phyloP scores from a whole-genome alignment of 208 protist species.

The Leishmania gerbilli region DNA sequence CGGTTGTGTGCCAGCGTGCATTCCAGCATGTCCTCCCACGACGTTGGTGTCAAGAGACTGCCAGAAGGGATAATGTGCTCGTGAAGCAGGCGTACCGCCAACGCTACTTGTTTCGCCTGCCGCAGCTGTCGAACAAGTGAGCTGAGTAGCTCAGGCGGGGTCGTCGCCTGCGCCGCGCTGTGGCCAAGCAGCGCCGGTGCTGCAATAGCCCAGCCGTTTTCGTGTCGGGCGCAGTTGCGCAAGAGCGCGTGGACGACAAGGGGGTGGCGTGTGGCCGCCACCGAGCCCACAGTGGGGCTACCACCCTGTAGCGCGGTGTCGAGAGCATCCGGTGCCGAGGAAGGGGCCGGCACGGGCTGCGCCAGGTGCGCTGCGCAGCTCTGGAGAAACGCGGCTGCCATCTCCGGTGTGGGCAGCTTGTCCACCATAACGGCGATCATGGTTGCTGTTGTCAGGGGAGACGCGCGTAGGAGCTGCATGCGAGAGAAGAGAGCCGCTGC shows the following conservation, averaged over 20 bases:
- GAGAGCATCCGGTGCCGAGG: background rate
- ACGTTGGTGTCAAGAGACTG: constrained; percentile 36
- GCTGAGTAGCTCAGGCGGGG: constrained; percentile 66
- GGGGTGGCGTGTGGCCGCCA: constrained; percentile 39
- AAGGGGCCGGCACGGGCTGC: background rate
- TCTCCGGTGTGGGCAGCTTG: constrained; percentile 59
- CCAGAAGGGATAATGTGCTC: constrained; percentile 68
- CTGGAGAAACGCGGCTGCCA: constrained; percentile 46
- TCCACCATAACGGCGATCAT: constrained; percentile 65
- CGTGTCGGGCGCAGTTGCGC: constrained; percentile 40
- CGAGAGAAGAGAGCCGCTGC: constrained; percentile 18
- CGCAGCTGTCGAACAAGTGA: constrained; percentile 64
- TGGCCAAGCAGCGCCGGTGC: constrained; percentile 45
- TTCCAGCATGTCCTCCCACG: constrained; percentile 66
- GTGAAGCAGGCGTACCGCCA: constrained; percentile 70
- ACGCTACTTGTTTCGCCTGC: constrained; percentile 38
- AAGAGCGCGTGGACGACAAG: constrained; percentile 70
- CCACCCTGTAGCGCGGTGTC: background rate
- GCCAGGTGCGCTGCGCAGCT: constrained; percentile 26
- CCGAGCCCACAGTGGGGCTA: background rate
- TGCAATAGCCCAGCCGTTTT: constrained; percentile 47
- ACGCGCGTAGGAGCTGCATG: constrained; percentile 43
- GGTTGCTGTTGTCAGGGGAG: constrained; percentile 46
- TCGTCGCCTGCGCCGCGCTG: constrained; percentile 31
- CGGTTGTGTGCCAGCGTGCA: constrained; percentile 75